These are phyloP conservation scores for Salix purpurea DNA, from an alignment of 345 rosid genomes.

Conservation along the genomic window DNA sequence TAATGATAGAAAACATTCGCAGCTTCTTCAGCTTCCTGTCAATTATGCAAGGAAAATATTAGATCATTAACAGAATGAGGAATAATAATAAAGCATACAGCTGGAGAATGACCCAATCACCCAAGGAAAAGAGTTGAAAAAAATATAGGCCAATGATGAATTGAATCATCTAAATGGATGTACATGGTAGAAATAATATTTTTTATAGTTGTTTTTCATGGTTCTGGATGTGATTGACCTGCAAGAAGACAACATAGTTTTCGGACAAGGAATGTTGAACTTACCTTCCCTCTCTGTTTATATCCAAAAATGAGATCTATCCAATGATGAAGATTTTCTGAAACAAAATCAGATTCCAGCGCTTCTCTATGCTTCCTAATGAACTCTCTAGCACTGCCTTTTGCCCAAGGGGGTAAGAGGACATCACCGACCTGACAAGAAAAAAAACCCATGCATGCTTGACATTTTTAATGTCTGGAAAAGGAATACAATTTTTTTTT, in stretches of 20 bases:
- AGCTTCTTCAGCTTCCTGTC: conserved; percentile 97
- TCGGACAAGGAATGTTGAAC: conserved; percentile 1
- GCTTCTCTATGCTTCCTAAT: conserved; percentile 92
- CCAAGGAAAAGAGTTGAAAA: background rate
- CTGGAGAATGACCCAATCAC: background rate
- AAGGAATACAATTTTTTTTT: background rate
- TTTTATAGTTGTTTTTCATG: background rate
- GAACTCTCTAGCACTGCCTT: conserved; percentile 89
- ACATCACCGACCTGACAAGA: conserved; percentile 79
- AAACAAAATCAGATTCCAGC: conserved; percentile 88
- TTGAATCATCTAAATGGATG: background rate
- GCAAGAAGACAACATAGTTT: background rate
- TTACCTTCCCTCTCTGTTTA: conserved; percentile 98
- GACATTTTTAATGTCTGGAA: background rate
- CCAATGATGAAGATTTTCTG: conserved; percentile 98
- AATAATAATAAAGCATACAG: background rate
- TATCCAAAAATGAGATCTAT: conserved; percentile 97
- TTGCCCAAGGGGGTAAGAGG: conserved; percentile 94
- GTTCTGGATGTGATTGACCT: background rate
- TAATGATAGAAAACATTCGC: conserved; percentile 99
- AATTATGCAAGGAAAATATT: conserved; percentile 20
- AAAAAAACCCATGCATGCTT: background rate
- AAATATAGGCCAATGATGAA: background rate
- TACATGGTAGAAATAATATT: background rate
- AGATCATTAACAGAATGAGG: background rate